A percentile compares a stretch with the other conserved stretches of the same genome.
Evolutionary conservation across 768 basidiomycete genomes (phyloP).

Genomic region (Boletus eberwhitei): DNA sequence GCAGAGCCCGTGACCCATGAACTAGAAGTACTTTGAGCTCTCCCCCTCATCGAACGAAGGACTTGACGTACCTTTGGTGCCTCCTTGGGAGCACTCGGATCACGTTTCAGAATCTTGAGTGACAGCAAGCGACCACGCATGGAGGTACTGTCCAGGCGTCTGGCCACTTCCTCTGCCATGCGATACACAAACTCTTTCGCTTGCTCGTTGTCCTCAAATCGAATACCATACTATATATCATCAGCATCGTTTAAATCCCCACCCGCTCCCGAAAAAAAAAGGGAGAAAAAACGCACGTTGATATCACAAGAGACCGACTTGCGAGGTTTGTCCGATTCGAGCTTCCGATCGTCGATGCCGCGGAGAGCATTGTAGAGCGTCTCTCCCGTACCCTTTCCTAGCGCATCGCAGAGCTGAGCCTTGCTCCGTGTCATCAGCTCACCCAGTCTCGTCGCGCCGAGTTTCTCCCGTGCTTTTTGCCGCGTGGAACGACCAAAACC

Average conservation of each 20-base stretch:
- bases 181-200: conserved; percentile 75
- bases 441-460: conserved; percentile 67
- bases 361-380: conserved; percentile 80
- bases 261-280: background rate
- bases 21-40: conserved; percentile 42
- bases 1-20: conserved; percentile 88
- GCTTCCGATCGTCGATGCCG: conserved; percentile 75
- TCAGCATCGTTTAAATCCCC: background rate
- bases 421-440: conserved; percentile 66
- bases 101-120: conserved; percentile 85
- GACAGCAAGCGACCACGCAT: conserved; percentile 76
- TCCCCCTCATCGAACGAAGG: background rate
- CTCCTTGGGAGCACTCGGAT: conserved; percentile 83
- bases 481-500: conserved; percentile 79
- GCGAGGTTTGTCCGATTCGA: conserved; percentile 82
- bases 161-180: conserved; percentile 75
- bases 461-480: conserved; percentile 77
- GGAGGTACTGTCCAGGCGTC: conserved; percentile 61
- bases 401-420: conserved; percentile 57
- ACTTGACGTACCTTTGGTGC: conserved; percentile 69
- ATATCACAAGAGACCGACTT: conserved; percentile 94
- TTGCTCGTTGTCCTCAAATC: conserved; percentile 80
- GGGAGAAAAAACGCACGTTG: conserved; percentile 75
- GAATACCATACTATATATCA: conserved; percentile 79
- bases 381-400: conserved; percentile 82